phyloP scores from a whole-genome alignment of 2,329 filamentous ascomycete species.

The Elsinoe perseae region DNA sequence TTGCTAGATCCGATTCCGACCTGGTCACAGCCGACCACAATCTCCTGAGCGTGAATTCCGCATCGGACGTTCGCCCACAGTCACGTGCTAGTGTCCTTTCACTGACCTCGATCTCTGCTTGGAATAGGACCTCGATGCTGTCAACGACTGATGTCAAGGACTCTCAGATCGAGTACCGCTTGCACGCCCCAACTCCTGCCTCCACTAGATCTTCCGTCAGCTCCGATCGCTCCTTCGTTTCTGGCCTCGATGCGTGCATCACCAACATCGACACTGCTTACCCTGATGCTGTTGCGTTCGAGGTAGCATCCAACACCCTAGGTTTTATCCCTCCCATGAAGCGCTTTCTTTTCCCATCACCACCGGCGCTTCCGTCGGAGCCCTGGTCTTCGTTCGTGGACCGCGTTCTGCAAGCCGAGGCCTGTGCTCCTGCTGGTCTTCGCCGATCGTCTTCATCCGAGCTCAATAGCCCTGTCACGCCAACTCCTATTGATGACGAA shows the following conservation, averaged over 20 bases:
- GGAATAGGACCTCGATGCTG: conserved; percentile 11
- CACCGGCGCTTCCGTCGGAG: not conserved
- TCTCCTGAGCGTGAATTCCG: not conserved
- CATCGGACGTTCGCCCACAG: not conserved
- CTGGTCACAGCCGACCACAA: not conserved
- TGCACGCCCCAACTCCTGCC: not conserved
- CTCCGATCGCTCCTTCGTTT: not conserved
- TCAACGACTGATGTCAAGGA: not conserved
- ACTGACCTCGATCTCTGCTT: not conserved
- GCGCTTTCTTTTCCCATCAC: not conserved
- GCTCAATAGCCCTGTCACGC: not conserved
- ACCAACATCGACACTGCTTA: not conserved
- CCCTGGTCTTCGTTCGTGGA: not conserved
- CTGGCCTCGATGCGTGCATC: conserved; percentile 1
- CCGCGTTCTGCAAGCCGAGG: conserved; percentile 2
- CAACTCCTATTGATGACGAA: not conserved
- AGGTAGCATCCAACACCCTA: not conserved
- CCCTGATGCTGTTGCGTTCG: not conserved
- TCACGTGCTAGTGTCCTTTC: conserved; percentile 12
- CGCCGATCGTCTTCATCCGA: not conserved
- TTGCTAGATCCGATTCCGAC: not conserved
- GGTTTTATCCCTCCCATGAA: conserved; percentile 8
- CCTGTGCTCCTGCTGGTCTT: not conserved
- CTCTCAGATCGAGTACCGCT: not conserved
- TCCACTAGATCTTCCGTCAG: not conserved